A percentile compares a stretch with the other conserved stretches of the same genome.
Conservation (phyloP, 257 asterid genomes). For the Oldenlandia corymbosa region DNA sequence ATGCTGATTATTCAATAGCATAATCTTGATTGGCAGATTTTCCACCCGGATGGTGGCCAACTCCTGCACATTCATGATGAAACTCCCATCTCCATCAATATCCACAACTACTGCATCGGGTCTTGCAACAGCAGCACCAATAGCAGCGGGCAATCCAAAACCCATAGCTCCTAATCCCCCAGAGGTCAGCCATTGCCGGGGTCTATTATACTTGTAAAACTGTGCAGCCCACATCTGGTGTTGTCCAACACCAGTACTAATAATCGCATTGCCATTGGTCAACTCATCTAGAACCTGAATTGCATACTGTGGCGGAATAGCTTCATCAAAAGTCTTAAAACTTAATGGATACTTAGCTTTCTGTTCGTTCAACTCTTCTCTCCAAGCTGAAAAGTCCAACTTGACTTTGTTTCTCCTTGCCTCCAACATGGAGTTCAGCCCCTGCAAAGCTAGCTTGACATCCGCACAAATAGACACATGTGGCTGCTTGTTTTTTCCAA, state of each 20-base stretch:
- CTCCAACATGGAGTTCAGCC: conserved; percentile 51
- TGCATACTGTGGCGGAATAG: conserved; percentile 78
- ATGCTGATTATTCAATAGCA: conserved; percentile 75
- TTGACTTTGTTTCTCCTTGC: conserved; percentile 21
- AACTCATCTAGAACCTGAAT: conserved; percentile 70
- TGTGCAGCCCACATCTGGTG: conserved; percentile 97
- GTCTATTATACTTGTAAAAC: conserved; percentile 62
- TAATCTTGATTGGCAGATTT: conserved; percentile 69
- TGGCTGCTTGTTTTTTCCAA: conserved; percentile 77
- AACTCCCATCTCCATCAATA: conserved; percentile 89
- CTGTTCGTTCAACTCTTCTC: conserved; percentile 57
- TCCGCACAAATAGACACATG: conserved; percentile 74
- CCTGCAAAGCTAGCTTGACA: conserved; percentile 45
- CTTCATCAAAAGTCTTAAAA: conserved; percentile 53
- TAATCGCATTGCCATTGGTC: conserved; percentile 62
- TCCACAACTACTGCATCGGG: conserved; percentile 70
- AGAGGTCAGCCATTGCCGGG: conserved; percentile 72
- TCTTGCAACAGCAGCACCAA: conserved; percentile 77
- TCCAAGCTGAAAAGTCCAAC: conserved; percentile 58
- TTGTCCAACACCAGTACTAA: conserved; percentile 82
- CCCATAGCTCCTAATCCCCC: conserved; percentile 89
- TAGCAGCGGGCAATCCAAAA: conserved; percentile 79
- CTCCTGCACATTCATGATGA: conserved; percentile 82
- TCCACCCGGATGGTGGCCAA: conserved; percentile 66
- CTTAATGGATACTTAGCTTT: conserved; percentile 44